Conservation (phyloP, 2,329 filamentous ascomycete genomes). For the Cordyceps sp. region DNA sequence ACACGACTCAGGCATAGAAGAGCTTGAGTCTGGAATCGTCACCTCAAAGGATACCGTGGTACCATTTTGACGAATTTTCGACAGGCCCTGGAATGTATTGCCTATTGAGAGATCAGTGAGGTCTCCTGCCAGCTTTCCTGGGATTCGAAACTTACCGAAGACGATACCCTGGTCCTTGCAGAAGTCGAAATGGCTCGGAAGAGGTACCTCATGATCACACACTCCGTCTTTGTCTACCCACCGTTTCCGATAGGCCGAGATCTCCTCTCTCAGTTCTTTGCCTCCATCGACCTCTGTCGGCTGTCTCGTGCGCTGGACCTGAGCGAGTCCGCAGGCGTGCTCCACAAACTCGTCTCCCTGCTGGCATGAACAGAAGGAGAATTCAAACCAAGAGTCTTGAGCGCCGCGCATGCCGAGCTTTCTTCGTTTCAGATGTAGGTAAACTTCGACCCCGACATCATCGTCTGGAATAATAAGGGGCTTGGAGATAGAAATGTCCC, state of each 20-base stretch:
- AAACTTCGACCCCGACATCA: not conserved
- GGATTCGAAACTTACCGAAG: not conserved
- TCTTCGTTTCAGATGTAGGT: not conserved
- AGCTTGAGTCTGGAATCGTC: not conserved
- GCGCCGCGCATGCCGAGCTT: not conserved
- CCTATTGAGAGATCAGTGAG: not conserved
- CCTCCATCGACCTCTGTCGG: not conserved
- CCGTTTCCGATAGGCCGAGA: not conserved
- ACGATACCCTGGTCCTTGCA: not conserved
- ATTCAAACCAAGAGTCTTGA: not conserved
- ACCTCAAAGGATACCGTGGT: not conserved
- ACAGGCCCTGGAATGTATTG: not conserved
- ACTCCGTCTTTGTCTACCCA: not conserved
- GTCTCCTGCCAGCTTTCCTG: not conserved
- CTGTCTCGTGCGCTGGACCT: not conserved
- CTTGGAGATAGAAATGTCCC: not conserved
- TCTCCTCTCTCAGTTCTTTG: constrained; percentile 1
- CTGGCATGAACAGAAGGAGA: constrained; percentile 1
- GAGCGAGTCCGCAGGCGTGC: not conserved
- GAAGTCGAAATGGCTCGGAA: not conserved
- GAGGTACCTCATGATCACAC: not conserved
- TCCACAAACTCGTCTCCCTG: not conserved
- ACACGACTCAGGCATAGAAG: not conserved
- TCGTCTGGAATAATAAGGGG: not conserved
- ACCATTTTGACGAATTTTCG: not conserved